A percentile compares a stretch with the other conserved stretches of the same genome.
Evolutionary conservation across 352 stramenopile genomes (phyloP).

Genomic region (Phytopythium mirpurense): DNA sequence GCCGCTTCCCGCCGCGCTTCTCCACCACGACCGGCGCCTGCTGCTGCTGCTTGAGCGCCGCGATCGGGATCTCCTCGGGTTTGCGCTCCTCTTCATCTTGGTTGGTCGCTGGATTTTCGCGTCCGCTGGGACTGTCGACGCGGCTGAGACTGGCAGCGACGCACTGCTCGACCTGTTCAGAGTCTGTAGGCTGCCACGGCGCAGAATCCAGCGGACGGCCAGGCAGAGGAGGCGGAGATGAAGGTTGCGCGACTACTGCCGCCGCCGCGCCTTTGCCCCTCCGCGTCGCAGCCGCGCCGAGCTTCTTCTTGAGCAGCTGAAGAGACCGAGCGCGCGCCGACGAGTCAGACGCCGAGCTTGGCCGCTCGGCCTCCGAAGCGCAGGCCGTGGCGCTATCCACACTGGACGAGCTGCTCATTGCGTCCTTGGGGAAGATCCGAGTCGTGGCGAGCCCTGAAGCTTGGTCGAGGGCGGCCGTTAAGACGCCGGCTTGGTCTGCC

Average conservation of each 20-base stretch:
- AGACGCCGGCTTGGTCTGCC: too few relatives aligned
- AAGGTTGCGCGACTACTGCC: neutral
- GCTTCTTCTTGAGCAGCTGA: constrained; percentile 23
- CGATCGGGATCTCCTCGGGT: constrained; percentile 2
- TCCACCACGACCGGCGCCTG: constrained; percentile 4
- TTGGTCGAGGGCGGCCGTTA: too few relatives aligned
- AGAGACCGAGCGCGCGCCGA: constrained; percentile 12
- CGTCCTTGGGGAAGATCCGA: too few relatives aligned
- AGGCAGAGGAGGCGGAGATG: neutral
- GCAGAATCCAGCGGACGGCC: neutral
- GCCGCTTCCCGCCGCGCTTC: constrained; percentile 1
- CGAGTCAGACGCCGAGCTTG: neutral
- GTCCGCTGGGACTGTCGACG: neutral
- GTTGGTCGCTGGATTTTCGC: neutral
- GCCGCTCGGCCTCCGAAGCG: neutral
- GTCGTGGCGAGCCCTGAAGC: too few relatives aligned
- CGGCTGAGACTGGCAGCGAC: neutral
- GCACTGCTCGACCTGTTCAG: too few relatives aligned
- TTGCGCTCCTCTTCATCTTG: constrained; percentile 1
- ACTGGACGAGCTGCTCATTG: neutral
- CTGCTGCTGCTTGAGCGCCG: constrained; percentile 1
- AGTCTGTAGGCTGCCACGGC: neutral
- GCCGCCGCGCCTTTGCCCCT: constrained; percentile 3
- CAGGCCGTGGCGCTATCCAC: neutral
- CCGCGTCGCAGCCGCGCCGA: constrained; percentile 7